Conservation (phyloP, 139 green algal species). For the Chlorella sorokiniana region DNA sequence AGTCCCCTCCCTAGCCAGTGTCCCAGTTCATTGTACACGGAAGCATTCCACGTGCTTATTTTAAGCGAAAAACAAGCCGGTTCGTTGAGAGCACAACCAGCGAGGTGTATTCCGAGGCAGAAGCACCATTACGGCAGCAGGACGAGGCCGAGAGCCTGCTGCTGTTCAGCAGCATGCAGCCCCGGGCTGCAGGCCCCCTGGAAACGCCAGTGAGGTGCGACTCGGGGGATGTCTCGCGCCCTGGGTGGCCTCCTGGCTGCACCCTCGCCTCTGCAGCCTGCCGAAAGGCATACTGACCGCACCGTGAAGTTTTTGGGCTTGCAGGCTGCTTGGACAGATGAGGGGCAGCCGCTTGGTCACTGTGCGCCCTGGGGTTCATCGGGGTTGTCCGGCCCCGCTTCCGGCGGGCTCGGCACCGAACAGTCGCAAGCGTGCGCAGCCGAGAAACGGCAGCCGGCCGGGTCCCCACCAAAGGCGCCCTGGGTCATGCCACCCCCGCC, state of each 20-base stretch:
- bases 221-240: background rate
- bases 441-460: too few relatives aligned
- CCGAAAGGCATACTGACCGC: background rate
- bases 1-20: too few relatives aligned
- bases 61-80: background rate
- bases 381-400: background rate
- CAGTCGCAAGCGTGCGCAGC: background rate
- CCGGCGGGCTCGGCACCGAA: background rate
- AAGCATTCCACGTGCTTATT: too few relatives aligned
- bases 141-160: background rate
- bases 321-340: background rate
- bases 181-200: background rate
- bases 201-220: background rate
- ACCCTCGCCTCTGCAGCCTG: background rate
- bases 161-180: constrained; percentile 17
- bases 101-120: background rate
- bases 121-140: background rate
- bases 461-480: background rate
- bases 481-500: constrained; percentile 1
- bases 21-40: too few relatives aligned
- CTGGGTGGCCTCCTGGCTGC: background rate
- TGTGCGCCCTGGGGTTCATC: background rate
- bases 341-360: background rate
- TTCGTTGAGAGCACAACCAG: background rate
- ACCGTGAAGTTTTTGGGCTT: background rate